Base-by-base conservation (phyloP, 208 protist genomes). In the Phytomonas sp. region DNA sequence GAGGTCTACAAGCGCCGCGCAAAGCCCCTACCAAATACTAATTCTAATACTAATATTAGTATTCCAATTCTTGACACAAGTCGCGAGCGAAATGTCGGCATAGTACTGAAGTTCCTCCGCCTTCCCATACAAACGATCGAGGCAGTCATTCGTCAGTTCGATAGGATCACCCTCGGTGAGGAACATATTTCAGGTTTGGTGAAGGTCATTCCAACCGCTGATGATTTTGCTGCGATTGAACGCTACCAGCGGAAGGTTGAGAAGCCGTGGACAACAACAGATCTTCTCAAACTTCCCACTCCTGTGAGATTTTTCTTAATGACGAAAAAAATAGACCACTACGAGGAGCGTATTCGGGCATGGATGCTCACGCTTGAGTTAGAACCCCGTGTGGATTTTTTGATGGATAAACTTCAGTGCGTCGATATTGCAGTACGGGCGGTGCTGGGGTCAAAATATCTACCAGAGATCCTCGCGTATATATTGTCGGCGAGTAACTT, bases 231-330 rank as follows among this genome's bases (percentile, higher is more conserved):
- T 66, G 70, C 72, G 7, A 86, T 92, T 67, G 73, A 81, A 10
- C 64, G 64, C 30, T 83, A 82, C 32, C 65, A 76, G 65, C 67
- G 71, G 72, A 70, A 67, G 61, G 5, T 67, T 34, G 60, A 67
- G 36, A 36, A 49, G 2, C 67, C 67, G 33, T 87, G 78, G 78
- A 75, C 71, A 19, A 71, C 60, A 8, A 70, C 70, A 66, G 77
- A 90, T 64, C 68, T 83, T 36, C 84, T 87, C 64, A 69, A 81
- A 62, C 71, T 89, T 29, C 78, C 76, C 11, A 32, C 77, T 10
- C 66, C 86, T 0, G 84, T 90, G 23, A 81, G 82, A 0, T 94
- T 92, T 67, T 88, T 92, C 42, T 45, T 94, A 26, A 94, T 94
- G 89, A 88, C 82, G 30, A 66, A 74, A 68, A 75, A 69, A 62